phyloP scores from a whole-genome alignment of 2,329 filamentous ascomycete species.

The Colletotrichum euphorbiae region DNA sequence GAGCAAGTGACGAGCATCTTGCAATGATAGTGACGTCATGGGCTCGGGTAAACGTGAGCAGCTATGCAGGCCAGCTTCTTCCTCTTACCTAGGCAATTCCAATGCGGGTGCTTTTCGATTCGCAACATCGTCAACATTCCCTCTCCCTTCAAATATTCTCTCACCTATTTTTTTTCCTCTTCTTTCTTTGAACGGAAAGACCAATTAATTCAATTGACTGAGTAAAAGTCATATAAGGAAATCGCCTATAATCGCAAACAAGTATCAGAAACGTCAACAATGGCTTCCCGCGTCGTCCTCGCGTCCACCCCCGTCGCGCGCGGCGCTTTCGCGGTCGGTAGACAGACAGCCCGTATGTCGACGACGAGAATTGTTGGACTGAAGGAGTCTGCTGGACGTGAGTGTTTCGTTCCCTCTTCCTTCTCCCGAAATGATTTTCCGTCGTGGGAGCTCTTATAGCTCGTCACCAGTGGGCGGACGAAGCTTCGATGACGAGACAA shows the following conservation, averaged over 20 bases:
- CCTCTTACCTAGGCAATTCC: not conserved
- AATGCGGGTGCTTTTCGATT: not conserved
- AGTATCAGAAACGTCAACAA: not conserved
- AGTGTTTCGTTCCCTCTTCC: constrained; percentile 37
- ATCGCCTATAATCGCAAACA: not conserved
- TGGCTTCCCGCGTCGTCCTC: constrained; percentile 47
- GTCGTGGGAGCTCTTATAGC: not conserved
- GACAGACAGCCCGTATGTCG: constrained; percentile 45
- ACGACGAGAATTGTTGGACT: constrained; percentile 47
- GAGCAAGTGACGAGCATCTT: constrained; percentile 4
- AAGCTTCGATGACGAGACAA: not conserved
- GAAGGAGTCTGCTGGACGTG: constrained; percentile 54
- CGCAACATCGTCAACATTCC: constrained; percentile 3
- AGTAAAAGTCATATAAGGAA: not conserved
- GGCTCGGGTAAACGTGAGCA: constrained; percentile 18
- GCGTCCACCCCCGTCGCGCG: constrained; percentile 43
- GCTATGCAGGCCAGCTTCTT: not conserved
- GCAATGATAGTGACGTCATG: constrained; percentile 28
- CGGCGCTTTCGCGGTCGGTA: constrained; percentile 42
- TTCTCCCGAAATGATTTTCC: not conserved
- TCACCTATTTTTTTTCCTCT: not conserved
- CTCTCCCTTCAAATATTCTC: not conserved
- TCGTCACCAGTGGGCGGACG: not conserved
- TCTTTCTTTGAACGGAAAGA: not conserved
- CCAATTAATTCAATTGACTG: not conserved